Evolutionary conservation across 106 monocot species (phyloP).

Genomic region (Acanthochlamys bracteata): DNA sequence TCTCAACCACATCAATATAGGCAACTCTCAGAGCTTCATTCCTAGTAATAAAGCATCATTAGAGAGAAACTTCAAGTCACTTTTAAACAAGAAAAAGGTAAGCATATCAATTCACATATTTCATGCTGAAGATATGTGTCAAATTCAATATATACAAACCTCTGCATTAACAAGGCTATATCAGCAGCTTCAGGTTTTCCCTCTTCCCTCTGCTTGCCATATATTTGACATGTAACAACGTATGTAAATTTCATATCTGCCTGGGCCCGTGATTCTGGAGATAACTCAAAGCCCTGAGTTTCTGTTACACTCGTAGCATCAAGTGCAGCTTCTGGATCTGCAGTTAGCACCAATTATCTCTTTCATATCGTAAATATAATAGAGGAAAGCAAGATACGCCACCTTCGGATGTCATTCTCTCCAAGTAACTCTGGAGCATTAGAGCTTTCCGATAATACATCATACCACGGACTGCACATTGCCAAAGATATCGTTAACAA

Average conservation of each 20-base stretch:
- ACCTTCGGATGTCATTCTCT: conserved; percentile 39
- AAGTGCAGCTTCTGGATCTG: conserved; percentile 33
- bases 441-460: conserved; percentile 87
- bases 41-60: conserved; percentile 27
- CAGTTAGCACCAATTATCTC: conserved; percentile 3
- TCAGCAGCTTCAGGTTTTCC: conserved; percentile 62
- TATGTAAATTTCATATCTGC: conserved; percentile 83
- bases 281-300: conserved; percentile 65
- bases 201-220: conserved; percentile 78
- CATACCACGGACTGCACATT: conserved; percentile 70
- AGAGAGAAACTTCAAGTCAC: neutral
- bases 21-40: conserved; percentile 89
- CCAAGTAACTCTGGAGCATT: conserved; percentile 83
- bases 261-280: conserved; percentile 67
- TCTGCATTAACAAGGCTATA: conserved; percentile 74
- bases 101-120: too few relatives aligned
- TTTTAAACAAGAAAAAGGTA: neutral
- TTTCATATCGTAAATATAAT: too few relatives aligned
- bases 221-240: conserved; percentile 88
- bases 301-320: conserved; percentile 24
- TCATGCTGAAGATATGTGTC: too few relatives aligned
- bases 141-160: conserved; percentile 21
- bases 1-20: conserved; percentile 64
- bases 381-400: neutral
- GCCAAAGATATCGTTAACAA: neutral